Evolutionary conservation across 805 yeast genomes (phyloP).

Genomic region (Brettanomyces naardenensis): DNA sequence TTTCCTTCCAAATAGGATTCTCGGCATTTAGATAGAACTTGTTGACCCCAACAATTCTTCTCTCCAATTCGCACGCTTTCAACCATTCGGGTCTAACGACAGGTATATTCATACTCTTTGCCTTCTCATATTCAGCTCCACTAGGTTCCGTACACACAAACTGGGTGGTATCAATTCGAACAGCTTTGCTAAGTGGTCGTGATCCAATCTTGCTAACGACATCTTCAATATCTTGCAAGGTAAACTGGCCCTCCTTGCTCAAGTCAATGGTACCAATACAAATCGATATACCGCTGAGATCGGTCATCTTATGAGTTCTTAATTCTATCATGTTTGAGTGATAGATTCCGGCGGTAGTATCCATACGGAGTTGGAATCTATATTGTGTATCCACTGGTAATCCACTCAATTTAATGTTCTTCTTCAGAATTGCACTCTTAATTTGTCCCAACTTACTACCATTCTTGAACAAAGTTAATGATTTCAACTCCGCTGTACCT

Average conservation of each 20-base stretch:
- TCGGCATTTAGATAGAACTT: constrained; percentile 65
- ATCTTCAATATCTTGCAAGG: constrained; percentile 50
- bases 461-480: constrained; percentile 71
- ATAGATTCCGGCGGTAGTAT: constrained; percentile 85
- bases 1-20: constrained; percentile 33
- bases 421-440: constrained; percentile 72
- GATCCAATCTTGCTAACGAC: constrained; percentile 73
- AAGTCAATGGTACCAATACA: constrained; percentile 77
- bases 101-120: constrained; percentile 82
- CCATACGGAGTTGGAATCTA: constrained; percentile 69
- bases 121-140: constrained; percentile 65
- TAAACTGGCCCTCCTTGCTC: constrained; percentile 33
- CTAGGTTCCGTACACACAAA: constrained; percentile 67
- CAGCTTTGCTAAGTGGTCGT: constrained; percentile 62
- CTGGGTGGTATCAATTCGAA: constrained; percentile 89
- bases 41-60: constrained; percentile 87
- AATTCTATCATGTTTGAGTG: constrained; percentile 60
- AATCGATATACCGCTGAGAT: constrained; percentile 83
- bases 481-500: constrained; percentile 75
- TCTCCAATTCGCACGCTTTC: constrained; percentile 83
- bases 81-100: constrained; percentile 96
- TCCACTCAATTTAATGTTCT: constrained; percentile 84
- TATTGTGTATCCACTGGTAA: constrained; percentile 80
- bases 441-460: constrained; percentile 67
- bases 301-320: constrained; percentile 93